Conservation (phyloP, 2,329 filamentous ascomycete species). For the Corynespora cassiicola region DNA sequence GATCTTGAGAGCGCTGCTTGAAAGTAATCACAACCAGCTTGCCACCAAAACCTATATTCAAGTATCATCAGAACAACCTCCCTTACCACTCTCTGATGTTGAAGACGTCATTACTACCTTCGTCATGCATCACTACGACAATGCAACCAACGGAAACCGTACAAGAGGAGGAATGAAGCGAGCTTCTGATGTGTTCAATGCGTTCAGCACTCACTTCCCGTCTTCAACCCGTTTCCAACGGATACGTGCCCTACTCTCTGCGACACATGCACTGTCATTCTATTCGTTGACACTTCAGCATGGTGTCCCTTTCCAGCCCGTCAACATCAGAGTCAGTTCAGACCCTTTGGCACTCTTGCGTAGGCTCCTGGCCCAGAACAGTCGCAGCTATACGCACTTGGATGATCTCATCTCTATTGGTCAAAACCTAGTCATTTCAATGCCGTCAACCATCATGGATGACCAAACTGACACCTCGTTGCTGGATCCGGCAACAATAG, state of each 20-base stretch:
- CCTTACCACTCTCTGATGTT: conserved; percentile 59
- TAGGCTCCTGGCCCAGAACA: conserved; percentile 78
- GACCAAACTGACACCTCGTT: conserved; percentile 58
- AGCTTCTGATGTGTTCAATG: conserved; percentile 65
- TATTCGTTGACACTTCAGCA: conserved; percentile 81
- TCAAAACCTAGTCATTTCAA: conserved; percentile 63
- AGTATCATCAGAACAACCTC: conserved; percentile 57
- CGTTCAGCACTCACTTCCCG: conserved; percentile 67
- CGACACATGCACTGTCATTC: conserved; percentile 76
- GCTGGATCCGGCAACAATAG: conserved; percentile 25
- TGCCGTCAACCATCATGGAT: conserved; percentile 41
- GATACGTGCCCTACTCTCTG: conserved; percentile 70
- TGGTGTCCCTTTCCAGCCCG: conserved; percentile 79
- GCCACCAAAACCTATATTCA: conserved; percentile 65
- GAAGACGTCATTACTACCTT: conserved; percentile 67
- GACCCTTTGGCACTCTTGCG: conserved; percentile 77
- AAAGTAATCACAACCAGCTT: conserved; percentile 68
- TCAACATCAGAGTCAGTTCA: conserved; percentile 76
- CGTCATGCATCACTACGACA: conserved; percentile 77
- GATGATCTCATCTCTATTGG: conserved; percentile 76
- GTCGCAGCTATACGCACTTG: conserved; percentile 74
- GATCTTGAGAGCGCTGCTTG: conserved; percentile 71
- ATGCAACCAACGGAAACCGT: conserved; percentile 80
- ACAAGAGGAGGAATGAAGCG: conserved; percentile 78
- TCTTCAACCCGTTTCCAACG: conserved; percentile 60